These are phyloP conservation scores for Oryza punctata DNA, from an alignment of 176 grass and related monocot genomes.

Conservation along the genomic window DNA sequence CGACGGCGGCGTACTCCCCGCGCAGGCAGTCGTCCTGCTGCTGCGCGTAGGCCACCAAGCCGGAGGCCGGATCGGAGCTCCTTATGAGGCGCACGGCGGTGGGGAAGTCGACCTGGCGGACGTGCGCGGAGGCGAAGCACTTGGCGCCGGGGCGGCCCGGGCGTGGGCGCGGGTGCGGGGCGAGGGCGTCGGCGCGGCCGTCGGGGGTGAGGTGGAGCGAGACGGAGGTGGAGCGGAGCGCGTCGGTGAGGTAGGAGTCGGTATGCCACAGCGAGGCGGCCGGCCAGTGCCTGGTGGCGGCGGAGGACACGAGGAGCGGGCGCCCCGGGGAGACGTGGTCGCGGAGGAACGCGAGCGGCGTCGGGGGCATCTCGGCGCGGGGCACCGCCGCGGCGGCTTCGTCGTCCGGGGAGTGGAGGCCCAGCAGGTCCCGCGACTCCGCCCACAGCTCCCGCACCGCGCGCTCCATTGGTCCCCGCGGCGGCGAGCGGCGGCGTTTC, in stretches of 20 bases:
- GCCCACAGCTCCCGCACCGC: constrained; percentile 66
- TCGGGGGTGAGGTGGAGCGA: constrained; percentile 89
- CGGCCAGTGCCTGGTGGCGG: constrained; percentile 79
- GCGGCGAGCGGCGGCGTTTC: neutral
- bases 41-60: constrained; percentile 76
- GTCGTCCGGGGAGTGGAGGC: constrained; percentile 23
- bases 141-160: constrained; percentile 16
- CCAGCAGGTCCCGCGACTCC: constrained; percentile 77
- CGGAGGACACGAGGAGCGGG: constrained; percentile 72
- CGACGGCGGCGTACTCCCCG: constrained; percentile 70
- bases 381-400: constrained; percentile 30
- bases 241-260: constrained; percentile 62
- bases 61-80: constrained; percentile 40
- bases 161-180: constrained; percentile 41
- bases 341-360: constrained; percentile 72
- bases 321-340: constrained; percentile 75
- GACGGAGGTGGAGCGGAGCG: constrained; percentile 56
- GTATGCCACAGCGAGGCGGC: constrained; percentile 72
- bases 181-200: constrained; percentile 80
- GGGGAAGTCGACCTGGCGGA: constrained; percentile 65
- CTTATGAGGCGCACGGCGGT: constrained; percentile 53
- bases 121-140: constrained; percentile 77
- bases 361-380: constrained; percentile 56
- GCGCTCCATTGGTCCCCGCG: constrained; percentile 50
- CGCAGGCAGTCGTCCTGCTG: constrained; percentile 95